Evolutionary conservation across 257 asterid genomes (phyloP).

Genomic region (Solanum paucissectum): DNA sequence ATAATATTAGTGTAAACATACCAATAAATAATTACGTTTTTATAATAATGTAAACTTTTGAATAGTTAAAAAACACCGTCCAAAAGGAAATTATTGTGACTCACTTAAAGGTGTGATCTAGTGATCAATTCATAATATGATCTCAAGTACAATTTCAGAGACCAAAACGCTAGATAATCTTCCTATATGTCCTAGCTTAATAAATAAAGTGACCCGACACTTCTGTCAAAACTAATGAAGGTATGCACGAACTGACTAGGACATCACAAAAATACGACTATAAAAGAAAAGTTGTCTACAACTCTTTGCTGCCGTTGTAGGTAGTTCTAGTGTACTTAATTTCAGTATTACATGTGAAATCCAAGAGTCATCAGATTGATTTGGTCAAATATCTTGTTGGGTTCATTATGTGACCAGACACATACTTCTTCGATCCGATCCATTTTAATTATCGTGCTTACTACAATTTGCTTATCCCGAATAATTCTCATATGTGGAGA

Average conservation of each 20-base stretch:
- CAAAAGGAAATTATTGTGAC: neutral
- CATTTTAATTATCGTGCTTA: neutral
- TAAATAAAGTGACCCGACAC: neutral
- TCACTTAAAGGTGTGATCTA: neutral
- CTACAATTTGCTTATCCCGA: neutral
- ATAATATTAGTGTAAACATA: neutral
- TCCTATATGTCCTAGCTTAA: rapidly evolving
- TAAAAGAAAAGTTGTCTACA: neutral
- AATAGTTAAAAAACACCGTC: neutral
- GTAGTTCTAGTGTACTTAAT: neutral
- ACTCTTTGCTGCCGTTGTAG: neutral
- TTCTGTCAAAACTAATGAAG: neutral
- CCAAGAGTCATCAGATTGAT: neutral
- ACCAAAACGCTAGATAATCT: neutral
- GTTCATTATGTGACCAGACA: neutral
- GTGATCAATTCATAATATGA: neutral
- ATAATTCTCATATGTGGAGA: neutral
- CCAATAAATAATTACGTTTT: neutral
- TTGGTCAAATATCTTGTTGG: neutral
- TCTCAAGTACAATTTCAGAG: neutral
- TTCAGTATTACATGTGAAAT: neutral
- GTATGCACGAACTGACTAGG: rapidly evolving
- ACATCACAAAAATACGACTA: neutral
- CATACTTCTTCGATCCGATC: neutral
- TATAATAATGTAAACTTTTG: neutral